Conservation (phyloP, 805 yeast genomes). For the Jamesozyma rosinii region DNA sequence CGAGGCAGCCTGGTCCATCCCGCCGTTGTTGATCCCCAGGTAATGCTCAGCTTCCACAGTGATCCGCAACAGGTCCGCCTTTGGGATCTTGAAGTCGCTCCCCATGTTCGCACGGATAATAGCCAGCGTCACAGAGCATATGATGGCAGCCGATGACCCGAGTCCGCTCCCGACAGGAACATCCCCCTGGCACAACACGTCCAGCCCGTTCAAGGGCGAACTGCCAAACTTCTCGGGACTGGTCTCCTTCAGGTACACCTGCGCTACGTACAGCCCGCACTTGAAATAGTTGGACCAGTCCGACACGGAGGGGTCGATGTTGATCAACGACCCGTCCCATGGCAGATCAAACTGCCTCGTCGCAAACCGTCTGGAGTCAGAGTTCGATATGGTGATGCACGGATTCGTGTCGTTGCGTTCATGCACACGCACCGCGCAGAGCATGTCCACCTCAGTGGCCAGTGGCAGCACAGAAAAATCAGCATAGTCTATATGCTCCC, state of each 20-base stretch:
- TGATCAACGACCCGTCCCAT: constrained; percentile 32
- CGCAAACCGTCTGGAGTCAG: constrained; percentile 29
- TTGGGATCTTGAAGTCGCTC: constrained; percentile 31
- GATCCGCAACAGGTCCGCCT: constrained; percentile 46
- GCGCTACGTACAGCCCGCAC: constrained; percentile 56
- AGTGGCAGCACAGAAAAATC: constrained; percentile 60
- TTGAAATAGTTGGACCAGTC: constrained; percentile 62
- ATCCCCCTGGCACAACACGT: constrained; percentile 48
- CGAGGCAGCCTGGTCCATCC: constrained; percentile 71
- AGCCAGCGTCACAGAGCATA: constrained; percentile 54
- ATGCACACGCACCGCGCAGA: constrained; percentile 40
- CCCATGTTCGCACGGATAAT: constrained; percentile 45
- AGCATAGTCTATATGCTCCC: constrained; percentile 67
- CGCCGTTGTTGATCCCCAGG: constrained; percentile 71
- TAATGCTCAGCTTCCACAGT: constrained; percentile 62
- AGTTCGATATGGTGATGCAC: constrained; percentile 31
- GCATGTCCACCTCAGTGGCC: constrained; percentile 61
- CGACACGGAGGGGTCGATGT: constrained; percentile 41
- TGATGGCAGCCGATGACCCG: constrained; percentile 64
- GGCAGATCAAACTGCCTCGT: constrained; percentile 34
- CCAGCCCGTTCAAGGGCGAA: constrained; percentile 37
- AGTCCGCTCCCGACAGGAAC: constrained; percentile 70
- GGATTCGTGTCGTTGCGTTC: constrained; percentile 11
- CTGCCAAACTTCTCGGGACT: constrained; percentile 22
- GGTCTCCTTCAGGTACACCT: constrained; percentile 34